A percentile compares a stretch with the other conserved stretches of the same genome.
Conservation (phyloP, 345 rosid genomes). For the Eucalyptus brandiana region DNA sequence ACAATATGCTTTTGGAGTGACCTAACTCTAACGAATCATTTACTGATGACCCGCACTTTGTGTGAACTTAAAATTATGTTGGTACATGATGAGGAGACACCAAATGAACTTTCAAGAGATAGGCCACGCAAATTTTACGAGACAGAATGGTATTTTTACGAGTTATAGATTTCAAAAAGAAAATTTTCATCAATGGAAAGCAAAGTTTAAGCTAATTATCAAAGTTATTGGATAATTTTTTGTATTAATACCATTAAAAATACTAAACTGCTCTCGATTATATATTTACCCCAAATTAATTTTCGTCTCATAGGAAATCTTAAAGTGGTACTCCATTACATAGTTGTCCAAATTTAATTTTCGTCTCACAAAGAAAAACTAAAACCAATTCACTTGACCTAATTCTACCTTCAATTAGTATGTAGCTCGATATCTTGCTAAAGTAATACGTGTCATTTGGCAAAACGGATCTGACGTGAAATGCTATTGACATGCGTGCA, state of each 20-base stretch:
- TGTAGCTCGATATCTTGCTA: neutral
- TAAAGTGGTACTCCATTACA: too few species aligned
- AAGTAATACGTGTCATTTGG: neutral
- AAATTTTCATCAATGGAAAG: neutral
- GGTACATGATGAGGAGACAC: neutral
- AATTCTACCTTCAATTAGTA: neutral
- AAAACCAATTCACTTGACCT: neutral
- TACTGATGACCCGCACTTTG: neutral
- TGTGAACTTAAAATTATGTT: neutral
- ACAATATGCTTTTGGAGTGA: neutral
- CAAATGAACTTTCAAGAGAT: neutral
- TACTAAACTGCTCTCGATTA: accelerated
- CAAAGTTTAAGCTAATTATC: neutral
- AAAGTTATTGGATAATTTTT: neutral
- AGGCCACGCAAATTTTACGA: neutral
- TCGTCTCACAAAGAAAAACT: accelerated
- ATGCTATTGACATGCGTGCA: neutral
- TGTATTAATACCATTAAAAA: neutral
- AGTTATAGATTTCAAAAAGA: neutral
- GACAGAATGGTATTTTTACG: neutral
- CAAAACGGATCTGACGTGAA: neutral
- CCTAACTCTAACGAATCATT: neutral
- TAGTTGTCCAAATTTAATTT: neutral
- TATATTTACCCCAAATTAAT: neutral
- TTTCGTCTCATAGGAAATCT: accelerated